These are phyloP conservation scores for Agarophyton chilense DNA, from an alignment of 23 red algal species.

Conservation along the genomic window DNA sequence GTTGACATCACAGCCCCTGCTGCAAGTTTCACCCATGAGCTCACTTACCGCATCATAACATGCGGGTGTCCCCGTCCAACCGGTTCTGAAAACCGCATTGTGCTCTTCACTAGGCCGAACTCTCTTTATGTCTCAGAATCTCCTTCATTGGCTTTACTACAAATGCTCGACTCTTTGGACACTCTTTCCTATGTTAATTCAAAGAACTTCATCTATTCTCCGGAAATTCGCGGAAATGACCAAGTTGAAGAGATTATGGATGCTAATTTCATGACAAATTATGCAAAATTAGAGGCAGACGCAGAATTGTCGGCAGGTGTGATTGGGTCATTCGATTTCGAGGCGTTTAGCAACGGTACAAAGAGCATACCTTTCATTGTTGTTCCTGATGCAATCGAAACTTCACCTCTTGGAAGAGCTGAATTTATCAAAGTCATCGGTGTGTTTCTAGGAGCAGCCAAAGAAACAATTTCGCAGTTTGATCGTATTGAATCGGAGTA, in stretches of 20 bases:
- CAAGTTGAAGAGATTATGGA: neutral
- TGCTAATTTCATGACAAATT: neutral
- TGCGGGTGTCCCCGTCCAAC: neutral
- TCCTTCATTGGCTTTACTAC: neutral
- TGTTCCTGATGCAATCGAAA: slow-evolving; percentile 40
- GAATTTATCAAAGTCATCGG: slow-evolving; percentile 76
- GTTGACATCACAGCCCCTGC: neutral
- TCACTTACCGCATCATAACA: neutral
- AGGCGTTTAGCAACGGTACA: neutral
- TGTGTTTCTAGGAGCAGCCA: slow-evolving; percentile 24
- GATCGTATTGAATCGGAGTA: slow-evolving; percentile 26
- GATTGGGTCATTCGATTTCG: neutral
- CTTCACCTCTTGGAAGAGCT: slow-evolving; percentile 44
- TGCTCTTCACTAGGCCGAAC: neutral
- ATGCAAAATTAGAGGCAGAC: neutral
- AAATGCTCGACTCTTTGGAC: neutral
- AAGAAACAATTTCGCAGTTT: slow-evolving; percentile 34
- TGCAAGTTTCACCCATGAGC: neutral
- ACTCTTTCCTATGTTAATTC: neutral
- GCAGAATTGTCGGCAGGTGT: neutral
- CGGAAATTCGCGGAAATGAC: neutral
- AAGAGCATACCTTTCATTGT: slow-evolving; percentile 8
- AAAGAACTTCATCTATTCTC: neutral
- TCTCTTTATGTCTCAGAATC: neutral
- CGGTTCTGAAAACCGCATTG: neutral